phyloP scores from a whole-genome alignment of 148 eudicot genomes.

The Mesembryanthemum crystallinum region DNA sequence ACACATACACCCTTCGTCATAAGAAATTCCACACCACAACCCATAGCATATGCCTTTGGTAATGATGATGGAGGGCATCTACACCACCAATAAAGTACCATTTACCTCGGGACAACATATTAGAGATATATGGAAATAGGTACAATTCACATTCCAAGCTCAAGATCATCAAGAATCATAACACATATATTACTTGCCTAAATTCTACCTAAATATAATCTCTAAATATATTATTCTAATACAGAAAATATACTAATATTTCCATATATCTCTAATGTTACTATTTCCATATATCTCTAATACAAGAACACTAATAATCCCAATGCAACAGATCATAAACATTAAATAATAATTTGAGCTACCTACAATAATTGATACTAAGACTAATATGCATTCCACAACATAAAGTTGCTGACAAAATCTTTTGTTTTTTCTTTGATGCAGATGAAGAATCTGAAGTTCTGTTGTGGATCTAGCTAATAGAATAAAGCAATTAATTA shows the following conservation, averaged over 20 bases:
- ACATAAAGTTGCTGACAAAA: constrained; percentile 14
- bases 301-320: too few relatives aligned
- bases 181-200: too few relatives aligned
- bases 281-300: too few relatives aligned
- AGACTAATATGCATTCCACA: constrained; percentile 14
- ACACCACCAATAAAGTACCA: constrained; percentile 10
- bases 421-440: constrained; percentile 10
- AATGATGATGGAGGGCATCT: constrained; percentile 1
- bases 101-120: neutral
- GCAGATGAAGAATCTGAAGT: constrained; percentile 56
- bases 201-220: too few relatives aligned
- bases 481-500: constrained; percentile 23
- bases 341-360: neutral
- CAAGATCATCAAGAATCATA: too few relatives aligned
- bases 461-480: constrained; percentile 21
- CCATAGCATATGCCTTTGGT: neutral
- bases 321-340: constrained; percentile 14
- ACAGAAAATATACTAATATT: too few relatives aligned
- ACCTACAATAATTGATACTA: constrained; percentile 16
- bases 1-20: neutral
- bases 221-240: constrained; percentile 3
- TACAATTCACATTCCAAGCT: too few relatives aligned
- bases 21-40: neutral
- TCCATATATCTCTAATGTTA: too few relatives aligned
- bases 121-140: too few relatives aligned